phyloP scores from a whole-genome alignment of 129 eudicot genomes.

The Mikania micrantha region DNA sequence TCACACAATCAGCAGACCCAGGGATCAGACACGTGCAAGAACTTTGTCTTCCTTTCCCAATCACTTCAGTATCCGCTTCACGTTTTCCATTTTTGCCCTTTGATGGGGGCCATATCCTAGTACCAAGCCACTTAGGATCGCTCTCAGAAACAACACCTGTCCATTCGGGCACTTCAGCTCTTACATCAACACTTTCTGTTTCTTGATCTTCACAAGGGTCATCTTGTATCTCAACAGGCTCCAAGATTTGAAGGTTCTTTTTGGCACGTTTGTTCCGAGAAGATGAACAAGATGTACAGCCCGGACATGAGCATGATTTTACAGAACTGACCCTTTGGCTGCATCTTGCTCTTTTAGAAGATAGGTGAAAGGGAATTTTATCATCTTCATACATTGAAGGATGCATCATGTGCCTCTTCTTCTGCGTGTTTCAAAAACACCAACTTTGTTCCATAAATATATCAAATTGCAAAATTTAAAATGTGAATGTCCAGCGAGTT shows the following conservation, averaged over 20 bases:
- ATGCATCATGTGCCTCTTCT: conserved; percentile 60
- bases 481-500: neutral
- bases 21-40: conserved; percentile 45
- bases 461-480: neutral
- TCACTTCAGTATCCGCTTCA: conserved; percentile 8
- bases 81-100: conserved; percentile 5
- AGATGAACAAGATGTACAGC: conserved; percentile 44
- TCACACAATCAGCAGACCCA: conserved; percentile 51
- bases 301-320: conserved; percentile 35
- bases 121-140: conserved; percentile 78
- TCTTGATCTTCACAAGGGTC: conserved; percentile 25
- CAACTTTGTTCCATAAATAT: neutral
- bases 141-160: conserved; percentile 40
- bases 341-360: conserved; percentile 45
- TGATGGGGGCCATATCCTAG: conserved; percentile 52
- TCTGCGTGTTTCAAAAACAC: conserved; percentile 33
- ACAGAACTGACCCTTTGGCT: conserved; percentile 41
- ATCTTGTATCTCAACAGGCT: conserved; percentile 4
- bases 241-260: conserved; percentile 16
- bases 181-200: conserved; percentile 30
- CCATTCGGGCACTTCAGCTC: conserved; percentile 76
- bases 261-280: conserved; percentile 26
- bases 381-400: conserved; percentile 72
- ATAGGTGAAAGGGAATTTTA: conserved; percentile 24
- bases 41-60: conserved; percentile 48